phyloP scores from a whole-genome alignment of 192 early-diverging fungal genomes.

The Coemansia sp. region DNA sequence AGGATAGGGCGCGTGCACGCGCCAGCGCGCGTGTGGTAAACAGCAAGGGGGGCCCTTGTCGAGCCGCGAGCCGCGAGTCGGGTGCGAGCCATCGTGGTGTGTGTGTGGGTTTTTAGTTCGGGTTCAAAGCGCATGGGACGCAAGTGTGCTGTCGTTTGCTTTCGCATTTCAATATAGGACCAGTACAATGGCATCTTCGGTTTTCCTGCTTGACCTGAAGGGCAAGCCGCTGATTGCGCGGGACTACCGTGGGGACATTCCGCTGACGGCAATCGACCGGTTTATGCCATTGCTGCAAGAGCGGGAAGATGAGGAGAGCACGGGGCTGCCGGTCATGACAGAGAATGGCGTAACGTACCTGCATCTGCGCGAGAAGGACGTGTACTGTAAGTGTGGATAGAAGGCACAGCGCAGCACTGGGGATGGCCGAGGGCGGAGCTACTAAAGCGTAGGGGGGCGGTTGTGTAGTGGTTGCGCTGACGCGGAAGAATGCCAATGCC shows the following conservation, averaged over 20 bases:
- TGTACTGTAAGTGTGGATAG: conserved; percentile 83
- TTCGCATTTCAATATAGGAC: not conserved
- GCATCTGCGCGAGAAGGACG: conserved; percentile 92
- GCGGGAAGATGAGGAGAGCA: conserved; percentile 89
- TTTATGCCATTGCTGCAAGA: conserved; percentile 96
- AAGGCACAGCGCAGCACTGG: no score
- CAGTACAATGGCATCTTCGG: conserved; percentile 55
- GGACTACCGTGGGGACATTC: conserved; percentile 97
- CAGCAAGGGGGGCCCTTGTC: no score
- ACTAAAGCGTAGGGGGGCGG: no score
- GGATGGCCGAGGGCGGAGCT: no score
- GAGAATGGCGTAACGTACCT: conserved; percentile 94
- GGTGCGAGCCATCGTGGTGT: no score
- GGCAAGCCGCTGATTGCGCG: conserved; percentile 98
- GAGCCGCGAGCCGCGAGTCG: no score
- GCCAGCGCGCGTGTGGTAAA: no score
- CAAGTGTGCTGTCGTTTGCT: no score
- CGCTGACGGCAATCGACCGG: conserved; percentile 90
- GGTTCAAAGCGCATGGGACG: no score
- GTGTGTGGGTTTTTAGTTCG: no score
- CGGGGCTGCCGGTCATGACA: conserved; percentile 82
- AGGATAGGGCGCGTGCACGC: no score
- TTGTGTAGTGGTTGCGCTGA: conserved; percentile 74
- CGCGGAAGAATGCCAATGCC: conserved; percentile 96
- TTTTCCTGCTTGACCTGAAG: conserved; percentile 96